phyloP scores from a whole-genome alignment of 192 early-diverging fungal genomes.

The Rhizophagus clarus region DNA sequence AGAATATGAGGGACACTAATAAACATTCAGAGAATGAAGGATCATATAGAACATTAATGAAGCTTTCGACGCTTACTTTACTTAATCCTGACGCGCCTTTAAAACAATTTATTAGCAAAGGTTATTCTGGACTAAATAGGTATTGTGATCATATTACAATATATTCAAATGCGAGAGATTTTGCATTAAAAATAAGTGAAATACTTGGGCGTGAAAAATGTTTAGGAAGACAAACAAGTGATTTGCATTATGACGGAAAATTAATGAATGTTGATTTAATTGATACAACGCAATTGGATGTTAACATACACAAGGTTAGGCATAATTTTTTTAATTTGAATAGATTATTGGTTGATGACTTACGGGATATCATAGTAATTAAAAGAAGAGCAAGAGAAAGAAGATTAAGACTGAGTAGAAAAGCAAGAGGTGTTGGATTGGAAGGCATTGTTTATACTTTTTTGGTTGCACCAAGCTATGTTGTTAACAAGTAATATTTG shows the following conservation, averaged over 20 bases:
- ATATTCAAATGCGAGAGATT: constrained; percentile 43
- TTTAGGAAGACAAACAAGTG: constrained; percentile 38
- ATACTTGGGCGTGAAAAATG: constrained; percentile 27
- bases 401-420: constrained; percentile 36
- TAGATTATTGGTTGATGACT: constrained; percentile 45
- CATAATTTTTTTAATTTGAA: constrained; percentile 48
- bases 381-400: constrained; percentile 40
- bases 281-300: constrained; percentile 45
- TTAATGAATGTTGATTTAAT: constrained; percentile 44
- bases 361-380: constrained; percentile 42
- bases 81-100: constrained; percentile 43
- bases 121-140: constrained; percentile 39
- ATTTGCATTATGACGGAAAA: constrained; percentile 31
- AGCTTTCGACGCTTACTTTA: constrained; percentile 40
- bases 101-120: constrained; percentile 36
- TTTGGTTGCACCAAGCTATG: constrained; percentile 46
- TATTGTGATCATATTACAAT: constrained; percentile 43
- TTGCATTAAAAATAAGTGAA: constrained; percentile 36
- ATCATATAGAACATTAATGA: constrained; percentile 7
- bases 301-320: constrained; percentile 46
- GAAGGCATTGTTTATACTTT: constrained; percentile 46
- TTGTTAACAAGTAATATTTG: constrained; percentile 40
- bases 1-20: no score
- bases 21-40: neutral
- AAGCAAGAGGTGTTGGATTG: constrained; percentile 28